Percentiles rank a stretch among this genome's conserved stretches.
phyloP scores from a whole-genome alignment of 495 filamentous ascomycete genomes.

The Pseudomonodictys pantanalensis region DNA sequence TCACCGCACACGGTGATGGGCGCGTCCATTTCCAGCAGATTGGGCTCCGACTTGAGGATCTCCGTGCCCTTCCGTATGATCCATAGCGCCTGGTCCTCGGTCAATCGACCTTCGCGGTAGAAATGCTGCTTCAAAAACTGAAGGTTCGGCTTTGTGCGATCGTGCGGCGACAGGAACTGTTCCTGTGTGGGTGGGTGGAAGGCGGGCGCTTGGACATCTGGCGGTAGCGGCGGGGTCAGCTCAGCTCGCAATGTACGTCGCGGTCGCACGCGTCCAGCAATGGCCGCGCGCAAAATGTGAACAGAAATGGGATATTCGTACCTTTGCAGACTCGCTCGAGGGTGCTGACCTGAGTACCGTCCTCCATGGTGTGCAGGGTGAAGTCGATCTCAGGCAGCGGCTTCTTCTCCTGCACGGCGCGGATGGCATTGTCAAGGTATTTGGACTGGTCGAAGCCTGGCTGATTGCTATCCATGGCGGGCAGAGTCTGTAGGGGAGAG shows the following conservation, averaged over 20 bases:
- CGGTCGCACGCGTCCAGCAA: not conserved
- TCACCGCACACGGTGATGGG: constrained; percentile 99
- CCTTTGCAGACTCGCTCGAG: constrained; percentile 96
- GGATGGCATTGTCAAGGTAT: constrained; percentile 49
- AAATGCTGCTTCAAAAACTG: constrained; percentile 96
- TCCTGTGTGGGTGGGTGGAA: constrained; percentile 85
- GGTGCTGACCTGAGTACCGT: constrained; percentile 91
- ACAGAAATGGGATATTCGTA: constrained; percentile 43
- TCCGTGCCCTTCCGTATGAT: constrained; percentile 85
- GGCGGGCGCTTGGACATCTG: constrained; percentile 96
- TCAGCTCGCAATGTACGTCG: constrained; percentile 4
- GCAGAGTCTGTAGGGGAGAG: constrained; percentile 1
- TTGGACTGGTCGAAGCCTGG: constrained; percentile 30
- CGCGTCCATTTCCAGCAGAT: constrained; percentile 97
- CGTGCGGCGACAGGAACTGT: constrained; percentile 71
- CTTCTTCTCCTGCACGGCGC: constrained; percentile 87
- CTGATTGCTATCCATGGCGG: constrained; percentile 26
- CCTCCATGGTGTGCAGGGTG: constrained; percentile 95
- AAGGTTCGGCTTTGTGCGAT: constrained; percentile 85
- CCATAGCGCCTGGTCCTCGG: constrained; percentile 94
- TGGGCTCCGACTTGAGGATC: constrained; percentile 81
- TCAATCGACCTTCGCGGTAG: constrained; percentile 93
- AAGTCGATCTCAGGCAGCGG: constrained; percentile 97
- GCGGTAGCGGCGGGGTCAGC: constrained; percentile 28
- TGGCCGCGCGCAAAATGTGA: not conserved